Base-by-base conservation (phyloP, 2,329 filamentous ascomycete species). In the Neopestalotiopsis clavispora region DNA sequence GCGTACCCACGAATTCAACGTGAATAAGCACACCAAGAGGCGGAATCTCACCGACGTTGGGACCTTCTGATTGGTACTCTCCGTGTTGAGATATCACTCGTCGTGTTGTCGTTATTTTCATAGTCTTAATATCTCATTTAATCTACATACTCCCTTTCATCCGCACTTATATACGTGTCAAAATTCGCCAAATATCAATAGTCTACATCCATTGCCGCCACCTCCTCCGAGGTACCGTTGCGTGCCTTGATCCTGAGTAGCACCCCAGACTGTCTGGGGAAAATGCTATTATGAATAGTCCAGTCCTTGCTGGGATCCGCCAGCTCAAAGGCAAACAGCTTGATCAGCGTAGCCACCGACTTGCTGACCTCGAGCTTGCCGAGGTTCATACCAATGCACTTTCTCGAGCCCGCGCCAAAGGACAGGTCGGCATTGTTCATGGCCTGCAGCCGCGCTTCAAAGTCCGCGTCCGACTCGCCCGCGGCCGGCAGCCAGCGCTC, bases 371-470 rank as follows among this genome's bases (percentile, higher is more conserved):
- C 66, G 13, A 74, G 67, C 6, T 79, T 74, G 30, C 67, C 60
- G 57, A 79, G 65, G 57, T 75, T 79, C 13, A 58, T 64, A 13
- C 69, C 67, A 17, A 61, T 65, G 56, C 69, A 69, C 42, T 59
- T 49, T 4, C 69, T 60, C 23, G 56, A 49, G 20, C 69, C 69
- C 4, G 58, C 69, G 5, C 64, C 64, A 38, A 70, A 70, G 1
- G 69, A 58, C 17, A 70, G 58, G 40, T 70, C 69, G 1, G 80
- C 81, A 0, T 82, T 83, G 69, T 84, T 85, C 87, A 89, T 89
- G 71, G 85, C 83, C 73, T 80, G 82, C 6, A 87, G 78, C 71
- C 84, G 80, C 30, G 80, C 81, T 0, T 84, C 78, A 42, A 77
- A 77, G 0, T 13, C 65, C 4, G 49, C 40, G 66, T 69, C 49